phyloP scores from a whole-genome alignment of 352 stramenopile genomes.

The Aphanomyces euteiches region DNA sequence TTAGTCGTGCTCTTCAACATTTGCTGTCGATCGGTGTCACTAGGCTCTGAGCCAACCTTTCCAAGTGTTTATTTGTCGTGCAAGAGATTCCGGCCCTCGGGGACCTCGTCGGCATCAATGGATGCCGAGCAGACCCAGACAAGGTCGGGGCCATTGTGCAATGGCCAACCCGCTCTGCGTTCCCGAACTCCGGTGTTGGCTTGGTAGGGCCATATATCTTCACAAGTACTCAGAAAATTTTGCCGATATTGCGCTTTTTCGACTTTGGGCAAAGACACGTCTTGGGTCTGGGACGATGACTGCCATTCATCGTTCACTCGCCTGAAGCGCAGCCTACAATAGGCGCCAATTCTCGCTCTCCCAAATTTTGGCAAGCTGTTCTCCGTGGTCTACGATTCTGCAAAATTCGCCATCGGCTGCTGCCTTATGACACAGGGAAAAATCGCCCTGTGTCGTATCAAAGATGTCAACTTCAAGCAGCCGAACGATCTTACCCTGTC shows the following conservation, averaged over 20 bases:
- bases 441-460: conserved; percentile 36
- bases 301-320: conserved; percentile 11
- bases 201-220: conserved; percentile 31
- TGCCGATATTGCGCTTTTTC: conserved; percentile 19
- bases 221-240: conserved; percentile 31
- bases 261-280: conserved; percentile 12
- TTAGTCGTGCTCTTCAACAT: neutral
- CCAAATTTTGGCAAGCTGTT: conserved; percentile 27
- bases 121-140: conserved; percentile 14
- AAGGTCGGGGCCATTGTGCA: conserved; percentile 28
- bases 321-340: conserved; percentile 19
- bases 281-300: conserved; percentile 14
- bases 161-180: conserved; percentile 32
- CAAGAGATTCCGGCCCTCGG: conserved; percentile 38
- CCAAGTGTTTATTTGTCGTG: too few species aligned
- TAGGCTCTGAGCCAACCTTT: conserved; percentile 35
- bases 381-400: conserved; percentile 34
- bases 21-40: conserved; percentile 24
- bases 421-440: conserved; percentile 23
- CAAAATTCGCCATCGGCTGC: conserved; percentile 33
- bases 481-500: conserved; percentile 35
- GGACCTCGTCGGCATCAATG: conserved; percentile 31
- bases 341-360: neutral
- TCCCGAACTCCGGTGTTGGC: conserved; percentile 20
- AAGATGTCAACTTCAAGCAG: conserved; percentile 33